Base-by-base conservation (phyloP, 495 filamentous ascomycete genomes). In the Cairneyella variabilis region DNA sequence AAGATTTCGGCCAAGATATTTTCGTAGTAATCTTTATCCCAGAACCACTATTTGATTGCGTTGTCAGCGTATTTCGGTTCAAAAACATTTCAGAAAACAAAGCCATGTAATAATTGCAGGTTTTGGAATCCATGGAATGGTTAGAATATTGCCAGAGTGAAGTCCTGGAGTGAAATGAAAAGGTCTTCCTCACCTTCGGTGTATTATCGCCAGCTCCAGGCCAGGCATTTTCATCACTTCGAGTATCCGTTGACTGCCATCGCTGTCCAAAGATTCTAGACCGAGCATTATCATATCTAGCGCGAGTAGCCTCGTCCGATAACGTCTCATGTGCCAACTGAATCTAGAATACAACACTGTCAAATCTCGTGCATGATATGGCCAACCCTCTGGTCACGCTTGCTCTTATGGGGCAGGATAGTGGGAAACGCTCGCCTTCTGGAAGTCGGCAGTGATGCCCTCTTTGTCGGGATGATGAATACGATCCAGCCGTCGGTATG, bases 401-500 rank as follows among this genome's bases (percentile, higher is more conserved):
- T 9, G 45, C 8, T 18, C 12, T 14, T 2, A 12, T 9, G 23
- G 44, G 17, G n/a, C n/a, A n/a, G n/a, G n/a, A n/a, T n/a, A 5
- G 22, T 12, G 20, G 10, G 20, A 28, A 6, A 3, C 47, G 48
- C 56, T 23, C 61, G 70, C 68, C 56, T 61, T 58, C 25, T 68
- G 66, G 38, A 71, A 70, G 23, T 43, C 39, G 20, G 40, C 56
- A 0, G 66, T 69, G 1, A 67, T 7, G 7, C 21, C 69, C 14
- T 53, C 52, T 54, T 65, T 66, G 37, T 66, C 64, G 1, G 63
- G 63, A 32, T 67, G 64, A 20, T 66, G 56, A 9, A 58, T 43
- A 16, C 64, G 26, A 8, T 64, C 64, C 38, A 66, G 64, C 14
- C 59, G 57, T 28, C 57, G 55, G 52, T 66, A 67, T 12, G 54